phyloP scores from a whole-genome alignment of 169 alveolate species.

The Eimeria sp. region DNA sequence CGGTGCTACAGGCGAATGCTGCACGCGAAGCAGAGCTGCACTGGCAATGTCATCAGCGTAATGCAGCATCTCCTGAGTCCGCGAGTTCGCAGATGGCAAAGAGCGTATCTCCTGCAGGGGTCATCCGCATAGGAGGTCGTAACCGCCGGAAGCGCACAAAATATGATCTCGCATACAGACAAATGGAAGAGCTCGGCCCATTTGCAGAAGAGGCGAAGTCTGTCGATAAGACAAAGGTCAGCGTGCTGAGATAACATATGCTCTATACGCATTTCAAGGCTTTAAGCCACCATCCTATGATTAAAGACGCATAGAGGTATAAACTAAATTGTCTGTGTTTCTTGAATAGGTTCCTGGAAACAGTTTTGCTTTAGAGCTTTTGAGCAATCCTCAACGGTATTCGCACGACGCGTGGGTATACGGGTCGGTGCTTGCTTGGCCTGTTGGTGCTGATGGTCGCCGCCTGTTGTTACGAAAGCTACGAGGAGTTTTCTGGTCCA shows the following conservation, averaged over 20 bases:
- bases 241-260: not conserved
- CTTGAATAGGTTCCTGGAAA: constrained; percentile 76
- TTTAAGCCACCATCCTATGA: not conserved
- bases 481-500: constrained; percentile 81
- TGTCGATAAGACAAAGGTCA: constrained; percentile 79
- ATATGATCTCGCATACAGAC: constrained; percentile 81
- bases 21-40: constrained; percentile 17
- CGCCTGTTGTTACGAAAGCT: constrained; percentile 83
- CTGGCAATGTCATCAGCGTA: constrained; percentile 45
- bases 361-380: constrained; percentile 79
- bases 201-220: constrained; percentile 80
- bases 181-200: constrained; percentile 84
- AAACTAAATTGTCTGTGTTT: not conserved
- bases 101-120: constrained; percentile 83
- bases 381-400: constrained; percentile 79
- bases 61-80: constrained; percentile 14
- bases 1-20: constrained; percentile 13
- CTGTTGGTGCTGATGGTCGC: constrained; percentile 85
- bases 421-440: constrained; percentile 70
- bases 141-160: constrained; percentile 82
- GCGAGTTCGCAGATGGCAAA: constrained; percentile 74
- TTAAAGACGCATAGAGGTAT: not conserved
- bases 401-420: constrained; percentile 80
- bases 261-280: not conserved
- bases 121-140: constrained; percentile 76